Base-by-base conservation (phyloP, 2,329 filamentous ascomycete genomes). In the Trichothecium sympodiale region DNA sequence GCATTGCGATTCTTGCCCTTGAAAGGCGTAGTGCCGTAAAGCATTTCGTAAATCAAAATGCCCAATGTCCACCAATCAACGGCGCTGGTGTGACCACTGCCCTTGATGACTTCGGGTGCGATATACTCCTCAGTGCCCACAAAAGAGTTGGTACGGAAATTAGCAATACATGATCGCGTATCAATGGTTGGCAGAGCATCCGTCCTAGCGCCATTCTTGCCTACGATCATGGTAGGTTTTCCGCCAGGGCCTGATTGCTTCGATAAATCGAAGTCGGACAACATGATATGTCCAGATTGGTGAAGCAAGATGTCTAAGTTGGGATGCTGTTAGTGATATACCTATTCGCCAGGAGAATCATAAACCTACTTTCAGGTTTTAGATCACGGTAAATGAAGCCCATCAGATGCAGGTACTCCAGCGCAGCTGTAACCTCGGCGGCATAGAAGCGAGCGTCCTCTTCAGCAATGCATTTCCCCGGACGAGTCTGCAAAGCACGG, bases 41-140 rank as follows among this genome's bases (percentile, higher is more conserved):
- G 70, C 91, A 98, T 98, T 61, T 98, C 91, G 57, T 96, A 98
- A 38, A 98, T 87, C 52, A 98, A 63, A 46, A 98, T 96, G 15
- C 91, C 91, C 36, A 98, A 62, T 1, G 91, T 98, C 91, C 91
- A 98, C 91, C 91, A 98, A 59, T 98, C 91, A 12, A 98, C 91
- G 12, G 91, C 91, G 54, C 89, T 96, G 7, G 91, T 98, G 61
- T 98, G 91, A 17, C 91, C 91, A 53, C 89, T 95, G 28, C 91
- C 91, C 63, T 96, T 96, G 57, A 98, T 98, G 26, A 98, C 91
- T 59, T 98, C 91, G 2, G 91, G 91, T 1, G 91, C 91, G 53
- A 98, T 98, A 59, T 98, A 98, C 58, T 98, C 91, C 58, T 98
- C 91, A 1, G 91, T 98, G 14, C 91, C 91, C 29, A 98, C 91